A percentile compares a stretch with the other conserved stretches of the same genome.
Evolutionary conservation across 352 stramenopile species (phyloP).

Genomic region (Globisporangium heterothallicum): DNA sequence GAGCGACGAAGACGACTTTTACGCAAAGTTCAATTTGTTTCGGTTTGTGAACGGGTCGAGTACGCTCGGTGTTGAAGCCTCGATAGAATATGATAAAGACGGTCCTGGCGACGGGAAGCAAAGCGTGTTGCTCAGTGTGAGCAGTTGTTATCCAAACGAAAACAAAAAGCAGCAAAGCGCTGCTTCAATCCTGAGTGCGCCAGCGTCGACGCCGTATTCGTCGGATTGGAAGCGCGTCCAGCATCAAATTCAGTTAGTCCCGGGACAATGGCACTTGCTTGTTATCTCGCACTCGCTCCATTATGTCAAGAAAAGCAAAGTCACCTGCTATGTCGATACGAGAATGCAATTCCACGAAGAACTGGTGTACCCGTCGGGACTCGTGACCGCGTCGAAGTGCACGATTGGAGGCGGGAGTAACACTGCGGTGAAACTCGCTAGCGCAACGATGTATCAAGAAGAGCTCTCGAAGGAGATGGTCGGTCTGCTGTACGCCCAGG

Average conservation of each 20-base stretch:
- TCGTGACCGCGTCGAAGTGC: slow-evolving; percentile 73
- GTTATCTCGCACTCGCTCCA: slow-evolving; percentile 74
- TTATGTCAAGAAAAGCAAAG: slow-evolving; percentile 84
- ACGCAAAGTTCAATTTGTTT: slow-evolving; percentile 63
- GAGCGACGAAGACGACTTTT: not conserved
- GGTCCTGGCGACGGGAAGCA: slow-evolving; percentile 15
- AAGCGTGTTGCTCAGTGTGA: slow-evolving; percentile 40
- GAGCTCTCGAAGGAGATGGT: slow-evolving; percentile 51
- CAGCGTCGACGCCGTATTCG: slow-evolving; percentile 14
- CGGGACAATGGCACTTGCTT: slow-evolving; percentile 62
- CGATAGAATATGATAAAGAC: slow-evolving; percentile 40
- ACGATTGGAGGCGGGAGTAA: slow-evolving; percentile 49
- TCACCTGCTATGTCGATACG: slow-evolving; percentile 66
- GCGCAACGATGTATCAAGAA: slow-evolving; percentile 78
- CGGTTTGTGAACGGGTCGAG: slow-evolving; percentile 66
- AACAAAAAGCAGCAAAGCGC: slow-evolving; percentile 20
- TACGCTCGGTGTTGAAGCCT: slow-evolving; percentile 65
- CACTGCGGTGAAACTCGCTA: slow-evolving; percentile 43
- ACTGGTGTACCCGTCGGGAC: slow-evolving; percentile 66
- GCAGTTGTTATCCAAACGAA: slow-evolving; percentile 38
- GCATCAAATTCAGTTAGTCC: slow-evolving; percentile 26
- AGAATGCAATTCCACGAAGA: slow-evolving; percentile 65
- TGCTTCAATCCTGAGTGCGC: slow-evolving; percentile 29
- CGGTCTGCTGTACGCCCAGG: slow-evolving; percentile 52
- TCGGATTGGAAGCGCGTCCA: slow-evolving; percentile 65